Conservation (phyloP, 768 basidiomycete species). For the Nevesoporus exiguus region DNA sequence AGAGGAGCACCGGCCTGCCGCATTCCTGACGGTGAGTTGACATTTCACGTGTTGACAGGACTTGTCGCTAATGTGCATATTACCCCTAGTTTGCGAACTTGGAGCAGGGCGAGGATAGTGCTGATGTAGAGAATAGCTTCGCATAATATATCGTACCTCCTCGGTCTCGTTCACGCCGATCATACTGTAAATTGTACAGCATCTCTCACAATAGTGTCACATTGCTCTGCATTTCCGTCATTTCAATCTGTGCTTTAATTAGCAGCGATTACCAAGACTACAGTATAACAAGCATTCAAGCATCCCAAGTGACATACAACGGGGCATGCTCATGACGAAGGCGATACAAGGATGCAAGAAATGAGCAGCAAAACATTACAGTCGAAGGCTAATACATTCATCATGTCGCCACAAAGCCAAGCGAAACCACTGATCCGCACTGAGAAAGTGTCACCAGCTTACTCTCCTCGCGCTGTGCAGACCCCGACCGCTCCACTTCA, state of each 20-base stretch:
- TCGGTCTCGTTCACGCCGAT: neutral
- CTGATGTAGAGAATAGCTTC: constrained; percentile 94
- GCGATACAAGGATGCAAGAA: constrained; percentile 13
- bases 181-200: constrained; percentile 19
- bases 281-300: neutral
- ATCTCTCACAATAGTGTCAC: neutral
- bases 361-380: constrained; percentile 8
- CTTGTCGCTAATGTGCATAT: neutral
- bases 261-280: neutral
- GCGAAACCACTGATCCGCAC: constrained; percentile 52
- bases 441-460: constrained; percentile 39
- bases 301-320: neutral
- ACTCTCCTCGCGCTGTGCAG: constrained; percentile 9
- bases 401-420: constrained; percentile 46
- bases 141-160: constrained; percentile 46
- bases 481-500: constrained; percentile 10
- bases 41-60: neutral
- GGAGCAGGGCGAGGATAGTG: constrained; percentile 88
- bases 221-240: neutral
- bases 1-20: constrained; percentile 89
- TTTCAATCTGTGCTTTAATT: neutral
- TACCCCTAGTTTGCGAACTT: constrained; percentile 74
- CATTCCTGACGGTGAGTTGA: constrained; percentile 80
- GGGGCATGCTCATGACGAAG: neutral
- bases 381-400: constrained; percentile 11